Conservation (phyloP, 148 eudicot genomes). For the Nepenthes gracilis region DNA sequence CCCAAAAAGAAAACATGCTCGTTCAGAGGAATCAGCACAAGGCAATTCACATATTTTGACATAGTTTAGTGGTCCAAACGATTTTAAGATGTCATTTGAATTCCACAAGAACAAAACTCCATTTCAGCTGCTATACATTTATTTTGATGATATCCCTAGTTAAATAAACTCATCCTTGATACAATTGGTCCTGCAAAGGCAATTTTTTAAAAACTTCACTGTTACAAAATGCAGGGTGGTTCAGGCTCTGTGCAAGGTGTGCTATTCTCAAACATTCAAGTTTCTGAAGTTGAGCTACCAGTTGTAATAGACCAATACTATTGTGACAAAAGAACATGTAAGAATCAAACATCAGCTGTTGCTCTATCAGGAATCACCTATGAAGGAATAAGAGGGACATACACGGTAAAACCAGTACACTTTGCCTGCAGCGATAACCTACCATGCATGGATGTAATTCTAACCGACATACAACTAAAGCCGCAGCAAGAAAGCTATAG, state of each 20-base stretch:
- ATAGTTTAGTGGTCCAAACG: neutral
- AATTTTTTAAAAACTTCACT: neutral
- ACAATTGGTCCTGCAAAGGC: too few relatives aligned
- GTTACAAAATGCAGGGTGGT: conserved; percentile 54
- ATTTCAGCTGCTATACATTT: too few relatives aligned
- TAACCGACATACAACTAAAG: conserved; percentile 51
- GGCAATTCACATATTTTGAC: neutral
- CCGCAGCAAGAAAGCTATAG: conserved; percentile 56
- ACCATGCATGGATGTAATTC: conserved; percentile 71
- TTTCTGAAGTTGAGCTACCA: conserved; percentile 75
- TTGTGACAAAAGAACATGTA: conserved; percentile 73
- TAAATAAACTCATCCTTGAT: too few relatives aligned
- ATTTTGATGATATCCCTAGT: too few relatives aligned
- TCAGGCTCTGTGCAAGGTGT: conserved; percentile 77
- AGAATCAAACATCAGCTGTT: conserved; percentile 72
- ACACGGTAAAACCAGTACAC: conserved; percentile 89
- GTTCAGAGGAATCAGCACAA: too few relatives aligned
- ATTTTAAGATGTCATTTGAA: too few relatives aligned
- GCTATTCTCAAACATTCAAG: conserved; percentile 72
- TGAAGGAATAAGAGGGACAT: conserved; percentile 72
- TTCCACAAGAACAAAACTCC: too few relatives aligned
- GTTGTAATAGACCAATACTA: conserved; percentile 88
- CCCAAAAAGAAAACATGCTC: too few relatives aligned
- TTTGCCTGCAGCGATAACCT: conserved; percentile 80
- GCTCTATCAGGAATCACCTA: conserved; percentile 72